Evolutionary conservation across 2,329 filamentous ascomycete species (phyloP), one percentile per base, ranked within the genome.

Genomic region (Pyrenophora graminea): DNA sequence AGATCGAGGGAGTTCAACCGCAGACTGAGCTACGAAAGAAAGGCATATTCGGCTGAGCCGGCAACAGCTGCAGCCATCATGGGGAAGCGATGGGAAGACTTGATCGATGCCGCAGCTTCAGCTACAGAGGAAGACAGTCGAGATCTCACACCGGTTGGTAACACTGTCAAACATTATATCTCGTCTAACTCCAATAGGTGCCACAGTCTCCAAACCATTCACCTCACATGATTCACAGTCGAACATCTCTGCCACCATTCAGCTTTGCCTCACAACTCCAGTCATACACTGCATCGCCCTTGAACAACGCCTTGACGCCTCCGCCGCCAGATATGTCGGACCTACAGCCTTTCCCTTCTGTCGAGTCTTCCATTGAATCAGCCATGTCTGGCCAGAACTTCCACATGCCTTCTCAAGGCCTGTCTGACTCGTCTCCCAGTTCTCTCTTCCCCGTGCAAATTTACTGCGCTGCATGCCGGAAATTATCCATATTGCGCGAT

Each of bases 41-140:
- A 96, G 75, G 90, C 91, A 48, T 83, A 89, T 61, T 96, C 91
- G 13, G 90, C 90, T 36, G 93, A 97, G 74, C 91, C 92, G 19
- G 84, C 87, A 49, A 85, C 84, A 17, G 87, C 89, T 53, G 89
- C 82, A 15, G 84, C 82, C 64, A 78, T 82, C 41, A 85, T 89
- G 75, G 91, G 90, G 59, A 96, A 94, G 77, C 83, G 93, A 66
- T 97, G 93, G 94, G 91, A 96, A 74, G 93, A 97, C 73, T 81
- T 97, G 54, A 95, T 97, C 59, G 92, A 97, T 74, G 93, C 93
- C 45, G 93, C 90, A 47, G 91, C 93, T 27, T 96, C 91, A 55
- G 91, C 92, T 23, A 95, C 91, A 3, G 92, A 96, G 76, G 93
- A 94, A 68, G 91, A 96, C 71, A 91, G 92, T 60, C 78, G 83